Evolutionary conservation across 2,329 filamentous ascomycete species (phyloP), one percentile per base, ranked within the genome.

Genomic region (Fusarium floridanum): DNA sequence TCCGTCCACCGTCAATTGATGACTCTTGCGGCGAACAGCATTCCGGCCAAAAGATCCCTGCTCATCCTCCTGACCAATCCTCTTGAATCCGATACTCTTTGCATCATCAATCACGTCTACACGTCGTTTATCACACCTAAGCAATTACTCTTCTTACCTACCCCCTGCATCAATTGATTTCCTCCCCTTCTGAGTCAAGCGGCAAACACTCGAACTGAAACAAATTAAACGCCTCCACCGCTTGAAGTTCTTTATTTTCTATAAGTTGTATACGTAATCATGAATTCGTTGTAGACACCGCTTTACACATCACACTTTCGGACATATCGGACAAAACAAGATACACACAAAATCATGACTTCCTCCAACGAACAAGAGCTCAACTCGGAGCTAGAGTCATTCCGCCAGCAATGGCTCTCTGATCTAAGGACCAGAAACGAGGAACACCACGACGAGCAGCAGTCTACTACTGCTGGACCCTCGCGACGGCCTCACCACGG

Each of bases 371-470:
- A 65, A 37, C 80, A 85, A 75, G 83, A 86, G 66, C 82, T 88
- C 57, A 88, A 90, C 81, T 88, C 92, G 61, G 95, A 97, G 82
- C 90, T 98, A 70, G 94, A 97, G 83, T 92, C 90, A 55, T 98
- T 98, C 84, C 92, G 96, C 75, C 89, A 91, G 79, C 89, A 95
- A 87, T 98, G 95, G 95, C 91, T 91, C 68, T 92, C 94, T 76
- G 95, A 98, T 81, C 93, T 97, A 8, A 80, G 86, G 59, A 82
- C 83, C 4, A 86, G 64, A 45, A 80, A 70, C 79, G 82, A 63
- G 39, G 82, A 63, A 34, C 80, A 74, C n/a, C 69, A 64, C 6
- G 73, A 72, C 7, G 16, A 76, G 64, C 60, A 63, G 60, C 63
- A 48, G 39, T 76, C 63, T 29, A 27, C 68, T 29, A 27, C 68